phyloP scores from a whole-genome alignment of 1,284 basidiomycete genomes.

The Vanrija sp. region DNA sequence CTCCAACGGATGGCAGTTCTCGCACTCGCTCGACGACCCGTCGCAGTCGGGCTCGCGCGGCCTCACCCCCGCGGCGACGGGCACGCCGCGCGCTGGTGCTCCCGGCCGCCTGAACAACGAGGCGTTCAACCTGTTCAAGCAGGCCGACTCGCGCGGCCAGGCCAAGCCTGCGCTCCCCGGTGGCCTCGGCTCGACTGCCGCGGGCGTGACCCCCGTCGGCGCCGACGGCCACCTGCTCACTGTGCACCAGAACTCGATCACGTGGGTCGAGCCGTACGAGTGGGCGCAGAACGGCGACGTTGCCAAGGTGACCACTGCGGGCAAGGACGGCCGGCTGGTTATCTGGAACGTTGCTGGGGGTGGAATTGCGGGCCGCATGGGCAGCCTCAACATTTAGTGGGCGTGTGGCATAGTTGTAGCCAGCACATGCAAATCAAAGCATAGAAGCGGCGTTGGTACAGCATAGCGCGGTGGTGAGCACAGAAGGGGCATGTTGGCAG shows the following conservation, averaged over 20 bases:
- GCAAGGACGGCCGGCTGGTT: constrained; percentile 89
- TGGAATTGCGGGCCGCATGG: constrained; percentile 31
- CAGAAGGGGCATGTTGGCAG: no score
- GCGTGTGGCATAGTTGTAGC: neutral
- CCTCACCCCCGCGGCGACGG: constrained; percentile 39
- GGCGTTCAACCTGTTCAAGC: constrained; percentile 92
- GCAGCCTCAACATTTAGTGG: constrained; percentile 23
- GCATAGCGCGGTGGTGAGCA: no score
- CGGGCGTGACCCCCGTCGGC: constrained; percentile 33
- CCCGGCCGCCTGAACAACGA: constrained; percentile 82
- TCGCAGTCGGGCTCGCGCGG: constrained; percentile 33
- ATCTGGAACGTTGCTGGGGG: constrained; percentile 67
- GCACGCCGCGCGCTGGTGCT: constrained; percentile 47
- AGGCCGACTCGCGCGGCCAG: constrained; percentile 84
- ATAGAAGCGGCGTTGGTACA: no score
- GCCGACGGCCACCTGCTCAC: constrained; percentile 67
- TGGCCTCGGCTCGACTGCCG: constrained; percentile 37
- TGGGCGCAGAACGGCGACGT: constrained; percentile 60
- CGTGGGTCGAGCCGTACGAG: constrained; percentile 75
- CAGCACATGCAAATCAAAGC: no score
- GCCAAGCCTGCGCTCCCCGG: constrained; percentile 43
- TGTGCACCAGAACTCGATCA: constrained; percentile 98
- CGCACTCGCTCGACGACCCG: constrained; percentile 77
- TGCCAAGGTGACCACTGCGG: constrained; percentile 79
- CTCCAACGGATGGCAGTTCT: constrained; percentile 65